These are phyloP conservation scores for Fusarium avenaceum DNA, from an alignment of 2,329 filamentous ascomycete genomes.

Conservation along the genomic window DNA sequence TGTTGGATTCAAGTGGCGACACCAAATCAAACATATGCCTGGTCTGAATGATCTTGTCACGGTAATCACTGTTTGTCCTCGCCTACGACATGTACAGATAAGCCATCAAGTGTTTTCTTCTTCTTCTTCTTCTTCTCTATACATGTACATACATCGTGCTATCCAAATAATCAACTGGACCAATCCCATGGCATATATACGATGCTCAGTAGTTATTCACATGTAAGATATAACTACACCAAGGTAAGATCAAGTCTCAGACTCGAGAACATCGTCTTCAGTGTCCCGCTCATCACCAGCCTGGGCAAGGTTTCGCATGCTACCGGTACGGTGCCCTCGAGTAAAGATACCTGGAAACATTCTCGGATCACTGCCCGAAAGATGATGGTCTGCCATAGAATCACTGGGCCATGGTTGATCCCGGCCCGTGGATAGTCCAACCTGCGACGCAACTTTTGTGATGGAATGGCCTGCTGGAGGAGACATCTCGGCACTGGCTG, in stretches of 20 bases:
- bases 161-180: slow-evolving; percentile 1
- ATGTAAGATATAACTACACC: background rate
- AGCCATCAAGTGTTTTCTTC: too few species aligned
- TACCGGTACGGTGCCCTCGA: slow-evolving; percentile 61
- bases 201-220: background rate
- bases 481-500: slow-evolving; percentile 26
- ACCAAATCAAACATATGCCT: too few species aligned
- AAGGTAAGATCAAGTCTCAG: slow-evolving; percentile 32
- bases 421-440: slow-evolving; percentile 40
- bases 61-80: too few species aligned
- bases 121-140: too few species aligned
- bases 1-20: too few species aligned
- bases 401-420: slow-evolving; percentile 58
- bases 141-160: background rate
- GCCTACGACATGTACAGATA: background rate
- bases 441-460: slow-evolving; percentile 39
- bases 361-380: slow-evolving; percentile 73
- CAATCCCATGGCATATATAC: slow-evolving; percentile 9
- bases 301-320: slow-evolving; percentile 52
- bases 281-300: slow-evolving; percentile 41
- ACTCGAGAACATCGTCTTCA: slow-evolving; percentile 37
- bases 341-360: slow-evolving; percentile 80
- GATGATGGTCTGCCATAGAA: slow-evolving; percentile 59
- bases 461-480: slow-evolving; percentile 25
- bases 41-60: too few species aligned